A percentile compares a stretch with the other conserved stretches of the same genome.
These are phyloP conservation scores for Phaeotremella fagi DNA, from an alignment of 768 basidiomycete species.

Conservation along the genomic window DNA sequence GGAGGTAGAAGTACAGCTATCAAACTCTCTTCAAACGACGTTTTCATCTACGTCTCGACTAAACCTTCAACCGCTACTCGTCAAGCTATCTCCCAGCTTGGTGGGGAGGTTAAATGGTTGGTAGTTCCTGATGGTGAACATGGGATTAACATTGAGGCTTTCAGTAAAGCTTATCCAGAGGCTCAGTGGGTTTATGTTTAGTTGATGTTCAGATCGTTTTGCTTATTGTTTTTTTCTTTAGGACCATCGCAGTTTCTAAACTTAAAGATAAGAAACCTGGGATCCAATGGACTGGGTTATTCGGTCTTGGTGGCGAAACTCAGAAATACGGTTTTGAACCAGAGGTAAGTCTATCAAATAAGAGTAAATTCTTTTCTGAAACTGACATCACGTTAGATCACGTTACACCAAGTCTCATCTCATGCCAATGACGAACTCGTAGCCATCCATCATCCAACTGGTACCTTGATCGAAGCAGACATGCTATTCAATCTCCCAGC, in stretches of 20 bases:
- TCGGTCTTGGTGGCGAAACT: slow-evolving; percentile 60
- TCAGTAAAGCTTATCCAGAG: slow-evolving; percentile 62
- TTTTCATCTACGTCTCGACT: slow-evolving; percentile 80
- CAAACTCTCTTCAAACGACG: slow-evolving; percentile 57
- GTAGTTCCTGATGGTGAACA: slow-evolving; percentile 50
- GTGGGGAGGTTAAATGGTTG: slow-evolving; percentile 50
- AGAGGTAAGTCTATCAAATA: slow-evolving; percentile 37
- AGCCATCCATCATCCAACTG: slow-evolving; percentile 68
- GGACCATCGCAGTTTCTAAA: slow-evolving; percentile 62
- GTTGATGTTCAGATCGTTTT: slow-evolving; percentile 1
- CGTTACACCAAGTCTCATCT: slow-evolving; percentile 57
- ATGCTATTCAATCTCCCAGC: slow-evolving; percentile 75
- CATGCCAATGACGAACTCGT: slow-evolving; percentile 72
- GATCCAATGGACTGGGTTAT: slow-evolving; percentile 54
- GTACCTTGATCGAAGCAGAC: slow-evolving; percentile 73
- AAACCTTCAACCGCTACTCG: slow-evolving; percentile 66
- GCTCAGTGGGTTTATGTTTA: slow-evolving; percentile 32
- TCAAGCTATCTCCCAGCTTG: slow-evolving; percentile 59
- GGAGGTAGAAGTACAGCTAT: slow-evolving; percentile 82
- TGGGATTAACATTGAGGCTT: slow-evolving; percentile 45
- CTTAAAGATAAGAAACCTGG: slow-evolving; percentile 53
- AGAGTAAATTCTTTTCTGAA: not conserved
- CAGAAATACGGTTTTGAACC: slow-evolving; percentile 73
- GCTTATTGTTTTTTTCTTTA: not conserved
- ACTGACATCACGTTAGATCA: slow-evolving; percentile 19